A percentile compares a stretch with the other conserved stretches of the same genome.
These are phyloP conservation scores for Thinopyrum elongatum DNA, from an alignment of 176 grass and related monocot species.

Conservation along the genomic window DNA sequence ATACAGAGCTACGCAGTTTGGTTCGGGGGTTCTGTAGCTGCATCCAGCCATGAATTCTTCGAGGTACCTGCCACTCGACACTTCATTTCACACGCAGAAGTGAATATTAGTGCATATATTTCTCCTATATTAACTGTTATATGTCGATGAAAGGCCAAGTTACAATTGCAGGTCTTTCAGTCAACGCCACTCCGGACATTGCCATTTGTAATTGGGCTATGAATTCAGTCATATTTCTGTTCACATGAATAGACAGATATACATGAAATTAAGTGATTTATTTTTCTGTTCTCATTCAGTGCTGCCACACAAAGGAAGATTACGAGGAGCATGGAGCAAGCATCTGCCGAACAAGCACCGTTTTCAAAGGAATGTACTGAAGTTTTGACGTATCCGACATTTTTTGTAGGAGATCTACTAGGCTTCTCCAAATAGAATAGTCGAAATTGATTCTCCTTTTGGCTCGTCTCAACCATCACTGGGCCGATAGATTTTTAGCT, in stretches of 20 bases:
- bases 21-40: constrained; percentile 97
- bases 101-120: neutral
- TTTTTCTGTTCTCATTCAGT: constrained; percentile 49
- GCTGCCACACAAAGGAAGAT: constrained; percentile 91
- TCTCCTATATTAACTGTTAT: neutral
- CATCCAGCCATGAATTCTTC: constrained; percentile 88
- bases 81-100: neutral
- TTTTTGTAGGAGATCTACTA: constrained; percentile 35
- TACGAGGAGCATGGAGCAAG: constrained; percentile 96
- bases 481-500: constrained; percentile 37
- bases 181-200: neutral
- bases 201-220: neutral
- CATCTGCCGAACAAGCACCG: constrained; percentile 92
- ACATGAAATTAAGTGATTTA: neutral
- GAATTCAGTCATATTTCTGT: neutral
- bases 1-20: constrained; percentile 92
- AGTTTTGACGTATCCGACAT: neutral
- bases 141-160: neutral
- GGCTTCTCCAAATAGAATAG: constrained; percentile 38
- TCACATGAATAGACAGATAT: neutral
- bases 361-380: constrained; percentile 99
- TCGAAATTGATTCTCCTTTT: constrained; percentile 43
- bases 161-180: neutral
- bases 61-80: constrained; percentile 44
- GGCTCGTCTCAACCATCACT: constrained; percentile 21